Evolutionary conservation across 306 rosid species (phyloP).

Genomic region (Coriaria nepalensis): DNA sequence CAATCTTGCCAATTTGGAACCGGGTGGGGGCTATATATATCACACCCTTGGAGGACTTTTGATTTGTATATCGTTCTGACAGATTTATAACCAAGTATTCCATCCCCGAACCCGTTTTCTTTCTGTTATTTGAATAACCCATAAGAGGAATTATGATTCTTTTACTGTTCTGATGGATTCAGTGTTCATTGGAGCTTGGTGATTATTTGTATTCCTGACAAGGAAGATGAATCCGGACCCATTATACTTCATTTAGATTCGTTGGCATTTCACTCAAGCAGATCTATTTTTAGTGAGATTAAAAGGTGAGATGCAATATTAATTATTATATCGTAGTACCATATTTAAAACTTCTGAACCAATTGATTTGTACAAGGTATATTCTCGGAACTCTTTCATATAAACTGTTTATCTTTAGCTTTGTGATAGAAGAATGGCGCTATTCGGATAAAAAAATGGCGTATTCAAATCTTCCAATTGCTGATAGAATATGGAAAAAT

Average conservation of each 20-base stretch:
- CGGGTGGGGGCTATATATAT: no score
- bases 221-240: conserved; percentile 78
- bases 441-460: conserved; percentile 32
- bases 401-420: conserved; percentile 29
- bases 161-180: conserved; percentile 16
- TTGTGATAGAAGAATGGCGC: conserved; percentile 59
- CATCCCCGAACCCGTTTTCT: conserved; percentile 6
- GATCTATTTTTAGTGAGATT: conserved; percentile 53
- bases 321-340: conserved; percentile 9
- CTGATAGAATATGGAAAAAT: conserved; percentile 48
- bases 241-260: conserved; percentile 90
- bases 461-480: conserved; percentile 48
- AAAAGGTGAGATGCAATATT: conserved; percentile 42
- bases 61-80: no score
- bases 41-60: no score
- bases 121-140: not conserved
- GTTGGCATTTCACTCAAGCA: conserved; percentile 71
- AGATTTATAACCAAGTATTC: no score
- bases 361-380: not conserved
- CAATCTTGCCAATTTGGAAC: no score
- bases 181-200: conserved; percentile 95
- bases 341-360: not conserved
- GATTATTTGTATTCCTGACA: conserved; percentile 76
- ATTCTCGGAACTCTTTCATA: not conserved
- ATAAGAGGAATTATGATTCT: not conserved